Base-by-base conservation (phyloP, 352 stramenopile genomes). In the Phytophthora cactorum region DNA sequence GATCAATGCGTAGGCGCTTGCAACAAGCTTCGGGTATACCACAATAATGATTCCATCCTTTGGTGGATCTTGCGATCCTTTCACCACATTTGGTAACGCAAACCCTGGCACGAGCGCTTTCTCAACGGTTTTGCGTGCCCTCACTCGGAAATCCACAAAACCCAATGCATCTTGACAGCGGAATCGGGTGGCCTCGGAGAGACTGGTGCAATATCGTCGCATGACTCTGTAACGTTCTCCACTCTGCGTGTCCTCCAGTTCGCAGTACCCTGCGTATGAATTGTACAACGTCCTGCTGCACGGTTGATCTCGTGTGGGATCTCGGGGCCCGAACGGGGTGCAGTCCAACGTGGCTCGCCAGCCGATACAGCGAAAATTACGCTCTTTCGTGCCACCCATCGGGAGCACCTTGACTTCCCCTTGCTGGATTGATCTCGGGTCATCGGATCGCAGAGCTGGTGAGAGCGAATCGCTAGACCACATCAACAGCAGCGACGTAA, bases 41-140 rank as follows among this genome's bases (percentile, higher is more conserved):
- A 86, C 78, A 57, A 90, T 84, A 34, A 83, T 50, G 49, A 90
- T 77, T 1, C 78, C 82, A 29, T 69, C 60, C 27, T 53, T 70
- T 7, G 56, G 58, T 15, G 4, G 14, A 8, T 36, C 6, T 2
- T 46, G 7, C 8, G 7, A 25, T 1, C 46, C 22, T n/a, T 28
- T 32, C 15, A 49, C 49, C 4, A 62, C 36, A 38, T 75, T 68
- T 17, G 68, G 68, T 46, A 75, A 27, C n/a, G 50, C 7, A 32
- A 75, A 75, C 0, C 52, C 57, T 28, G 59, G 45, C 10, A 56
- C 51, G 29, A 74, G 54, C 4, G 61, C 45, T 17, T 71, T 72
- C 8, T 64, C 56, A 12, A 66, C 31, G 25, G 51, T 50, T 17
- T 72, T 61, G 1, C 46, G 36, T 3, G 68, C 63, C 41, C 62